Base-by-base conservation (phyloP, 495 filamentous ascomycete species). In the Penicillium coffeae region DNA sequence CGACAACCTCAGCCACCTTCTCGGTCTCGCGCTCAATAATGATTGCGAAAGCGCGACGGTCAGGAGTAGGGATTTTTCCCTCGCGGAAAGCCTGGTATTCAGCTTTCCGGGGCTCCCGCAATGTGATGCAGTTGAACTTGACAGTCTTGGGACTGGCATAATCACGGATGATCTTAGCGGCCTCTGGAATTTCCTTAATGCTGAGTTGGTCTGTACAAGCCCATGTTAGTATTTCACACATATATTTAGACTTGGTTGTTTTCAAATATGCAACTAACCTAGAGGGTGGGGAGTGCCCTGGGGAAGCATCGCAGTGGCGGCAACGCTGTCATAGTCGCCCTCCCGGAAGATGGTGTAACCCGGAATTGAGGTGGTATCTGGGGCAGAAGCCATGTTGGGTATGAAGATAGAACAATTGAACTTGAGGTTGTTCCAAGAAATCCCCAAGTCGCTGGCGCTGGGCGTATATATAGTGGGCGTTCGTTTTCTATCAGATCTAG, bases 51-150 rank as follows among this genome's bases (percentile, higher is more conserved):
- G 39, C 60, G 46, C 62, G 55, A 59, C 64, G 63, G 55, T 55
- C 55, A 52, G 59, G 64, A 19, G 55, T 48, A 21, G 60, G 62
- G 21, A 75, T 66, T n/a, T 79, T 74, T 33, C 81, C 75, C 15
- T 72, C 76, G 2, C 90, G 66, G 84, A 85, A 95, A 44, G 76
- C 77, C 45, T 78, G 67, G 81, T 94, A 90, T 51, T 89, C 84
- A 40, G 76, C 78, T 73, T 94, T 95, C 48, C 72, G 77, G 25
- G 89, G 89, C 68, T 94, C 90, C 21, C 79, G 84, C 14, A 92
- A 72, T 16, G 88, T 85, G 49, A 95, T 79, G 41, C 89, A 87
- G 75, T 95, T 93, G 81, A 89, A 94, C 57, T 79, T 80, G 39
- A 92, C 71, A 4, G 52, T 43, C 49, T 60, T 65, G 15, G 65